Percentiles rank a stretch among this genome's conserved stretches.
These are phyloP conservation scores for Tardiomyces blankii DNA, from an alignment of 1,139 yeast species.

Conservation along the genomic window DNA sequence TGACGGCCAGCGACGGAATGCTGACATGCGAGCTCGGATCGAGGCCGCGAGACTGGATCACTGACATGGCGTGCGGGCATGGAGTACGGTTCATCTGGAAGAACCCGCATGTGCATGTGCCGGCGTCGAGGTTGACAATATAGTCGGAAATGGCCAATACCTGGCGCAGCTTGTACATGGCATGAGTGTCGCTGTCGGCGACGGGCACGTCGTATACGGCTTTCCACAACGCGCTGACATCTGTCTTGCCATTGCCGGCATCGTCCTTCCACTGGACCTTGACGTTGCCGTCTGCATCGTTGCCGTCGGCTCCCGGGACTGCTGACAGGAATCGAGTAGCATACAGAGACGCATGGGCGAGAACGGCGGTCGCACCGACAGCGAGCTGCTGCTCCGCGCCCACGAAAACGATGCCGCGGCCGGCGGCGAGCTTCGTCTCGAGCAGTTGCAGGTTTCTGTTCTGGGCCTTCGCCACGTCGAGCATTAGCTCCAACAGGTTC, in stretches of 20 bases:
- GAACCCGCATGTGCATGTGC: not conserved
- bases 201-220: not conserved
- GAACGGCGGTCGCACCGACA: not conserved
- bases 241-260: not conserved
- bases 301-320: not conserved
- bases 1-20: not conserved
- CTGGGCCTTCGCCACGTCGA: not conserved
- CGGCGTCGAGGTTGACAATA: not conserved
- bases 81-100: not conserved
- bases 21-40: not conserved
- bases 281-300: not conserved
- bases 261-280: not conserved
- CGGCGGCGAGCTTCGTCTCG: not conserved
- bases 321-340: not conserved
- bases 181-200: not conserved
- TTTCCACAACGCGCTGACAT: not conserved
- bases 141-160: not conserved
- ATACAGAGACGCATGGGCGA: not conserved
- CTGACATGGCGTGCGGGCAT: not conserved
- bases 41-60: not conserved
- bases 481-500: not conserved
- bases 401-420: not conserved
- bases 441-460: not conserved
- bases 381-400: not conserved
- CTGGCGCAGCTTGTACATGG: not conserved